Conservation (phyloP, 257 asterid genomes). For the Ophiorrhiza pumila region DNA sequence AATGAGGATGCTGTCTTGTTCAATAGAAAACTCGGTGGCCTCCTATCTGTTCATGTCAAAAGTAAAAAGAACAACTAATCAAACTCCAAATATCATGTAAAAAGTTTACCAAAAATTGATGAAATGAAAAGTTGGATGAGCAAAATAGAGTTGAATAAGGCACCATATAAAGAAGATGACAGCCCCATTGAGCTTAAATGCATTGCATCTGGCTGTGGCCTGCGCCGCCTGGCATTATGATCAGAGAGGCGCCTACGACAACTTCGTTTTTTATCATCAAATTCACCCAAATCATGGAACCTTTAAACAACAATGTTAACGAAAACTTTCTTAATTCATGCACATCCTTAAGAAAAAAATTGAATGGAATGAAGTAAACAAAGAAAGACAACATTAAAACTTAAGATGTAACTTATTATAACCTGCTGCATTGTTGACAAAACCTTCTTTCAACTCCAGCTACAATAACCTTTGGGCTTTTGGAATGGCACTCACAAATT, state of each 20-base stretch:
- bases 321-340: neutral
- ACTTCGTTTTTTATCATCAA: constrained; percentile 77
- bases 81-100: neutral
- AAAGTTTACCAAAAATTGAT: neutral
- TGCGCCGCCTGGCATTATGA: constrained; percentile 80
- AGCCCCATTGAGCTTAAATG: constrained; percentile 34
- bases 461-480: constrained; percentile 55
- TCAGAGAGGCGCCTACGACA: constrained; percentile 72
- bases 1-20: constrained; percentile 2
- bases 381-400: neutral
- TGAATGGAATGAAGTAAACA: too few species aligned
- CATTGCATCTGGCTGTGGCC: constrained; percentile 52
- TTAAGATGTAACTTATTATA: neutral
- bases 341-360: neutral
- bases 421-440: constrained; percentile 93
- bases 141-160: neutral
- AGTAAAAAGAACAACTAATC: neutral
- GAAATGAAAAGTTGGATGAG: neutral
- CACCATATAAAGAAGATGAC: constrained; percentile 49
- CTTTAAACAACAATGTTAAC: constrained; percentile 30
- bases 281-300: constrained; percentile 69
- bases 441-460: constrained; percentile 66
- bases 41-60: constrained; percentile 7
- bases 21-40: constrained; percentile 11
- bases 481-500: constrained; percentile 66